Evolutionary conservation across 345 rosid species (phyloP).

Genomic region (Bruguiera parviflora): DNA sequence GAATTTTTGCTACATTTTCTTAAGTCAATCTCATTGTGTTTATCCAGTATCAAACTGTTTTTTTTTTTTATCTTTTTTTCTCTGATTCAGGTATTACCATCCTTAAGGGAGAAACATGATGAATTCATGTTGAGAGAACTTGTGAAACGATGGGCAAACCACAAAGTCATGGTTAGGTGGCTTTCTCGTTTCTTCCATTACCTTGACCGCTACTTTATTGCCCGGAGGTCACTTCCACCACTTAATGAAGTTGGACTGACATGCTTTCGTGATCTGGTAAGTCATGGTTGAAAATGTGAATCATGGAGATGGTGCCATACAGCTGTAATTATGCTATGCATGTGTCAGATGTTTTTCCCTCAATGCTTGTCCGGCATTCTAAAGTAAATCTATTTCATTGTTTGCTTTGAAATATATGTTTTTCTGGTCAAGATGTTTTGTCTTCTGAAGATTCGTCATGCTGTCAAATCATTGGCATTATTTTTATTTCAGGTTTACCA

Average conservation of each 20-base stretch:
- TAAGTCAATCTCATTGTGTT: not conserved
- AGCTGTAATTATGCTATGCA: no score
- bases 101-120: slow-evolving; percentile 29
- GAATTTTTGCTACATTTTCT: not conserved
- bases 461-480: not conserved
- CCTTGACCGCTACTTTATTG: slow-evolving; percentile 38
- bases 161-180: slow-evolving; percentile 44
- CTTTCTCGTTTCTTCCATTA: slow-evolving; percentile 39
- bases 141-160: slow-evolving; percentile 39
- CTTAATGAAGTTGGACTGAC: slow-evolving; percentile 34
- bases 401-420: not conserved
- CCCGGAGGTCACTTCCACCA: slow-evolving; percentile 22
- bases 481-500: slow-evolving; percentile 23
- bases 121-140: slow-evolving; percentile 45
- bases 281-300: not conserved
- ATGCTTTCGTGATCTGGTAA: slow-evolving; percentile 28
- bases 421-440: not conserved
- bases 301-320: no score
- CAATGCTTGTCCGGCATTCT: no score
- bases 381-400: not conserved
- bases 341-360: not conserved
- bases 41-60: not conserved
- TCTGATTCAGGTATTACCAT: slow-evolving; percentile 34
- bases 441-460: not conserved
- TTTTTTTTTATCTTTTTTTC: not conserved